Evolutionary conservation across 495 filamentous ascomycete genomes (phyloP), one percentile per base, ranked within the genome.

Genomic region (Podospora pseudocomata): DNA sequence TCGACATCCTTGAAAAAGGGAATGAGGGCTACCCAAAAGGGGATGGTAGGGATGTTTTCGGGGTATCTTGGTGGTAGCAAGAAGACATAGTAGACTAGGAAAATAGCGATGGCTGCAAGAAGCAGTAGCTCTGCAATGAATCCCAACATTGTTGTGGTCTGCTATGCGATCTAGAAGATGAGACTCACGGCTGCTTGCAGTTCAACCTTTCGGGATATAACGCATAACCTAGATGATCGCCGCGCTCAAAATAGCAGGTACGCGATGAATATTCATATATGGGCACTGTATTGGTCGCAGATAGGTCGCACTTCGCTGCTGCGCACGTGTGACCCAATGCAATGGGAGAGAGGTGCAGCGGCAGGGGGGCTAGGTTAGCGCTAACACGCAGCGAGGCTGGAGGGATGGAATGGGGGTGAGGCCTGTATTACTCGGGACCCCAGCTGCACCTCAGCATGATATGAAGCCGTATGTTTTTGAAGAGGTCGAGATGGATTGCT

Each of bases 1-100:
- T 78, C 77, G 55, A 77, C 68, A 39, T 77, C 73, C 18, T 63
- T 64, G 65, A 77, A 70, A 19, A 79, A 71, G 18, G 74, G 71
- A 0, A 79, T 56, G 6, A 79, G 73, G n/a, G 72, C 67, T 16
- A 73, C 72, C 68, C 72, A 75, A 34, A 75, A 75, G 0, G 73
- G 73, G 55, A 75, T 62, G 9, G 73, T 68, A 2, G 73, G 73
- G 18, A 75, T 75, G 67, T 75, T 75, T 26, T 65, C 26, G 2
- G 71, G 71, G 61, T 72, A 64, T 23, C 60, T 72, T 4, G 70
- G 70, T 16, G 70, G 70, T n/a, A 58, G 23, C n/a, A 58, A 26
- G 18, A 58, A 58, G 3, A 58, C 3, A 5, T 20, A 58, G 19
- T 20, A 26, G 55, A 58, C 6, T 4, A 58, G 55, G 19, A 54